Percentiles rank a stretch among this genome's conserved stretches.
phyloP scores from a whole-genome alignment of 2,329 filamentous ascomycete genomes.

The Nigrograna mackinnonii region DNA sequence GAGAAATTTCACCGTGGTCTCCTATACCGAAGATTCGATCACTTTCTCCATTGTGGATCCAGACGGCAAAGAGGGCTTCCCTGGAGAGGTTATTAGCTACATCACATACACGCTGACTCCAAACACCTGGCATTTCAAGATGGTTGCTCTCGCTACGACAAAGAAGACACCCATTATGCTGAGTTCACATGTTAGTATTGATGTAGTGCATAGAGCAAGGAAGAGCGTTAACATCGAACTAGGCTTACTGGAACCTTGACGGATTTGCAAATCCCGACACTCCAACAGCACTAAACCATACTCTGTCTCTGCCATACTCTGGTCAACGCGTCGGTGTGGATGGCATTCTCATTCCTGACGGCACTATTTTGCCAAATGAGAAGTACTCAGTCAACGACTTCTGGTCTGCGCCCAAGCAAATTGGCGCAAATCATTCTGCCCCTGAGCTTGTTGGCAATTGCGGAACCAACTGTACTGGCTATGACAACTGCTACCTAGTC shows the following conservation, averaged over 20 bases:
- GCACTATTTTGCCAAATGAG: conserved; percentile 69
- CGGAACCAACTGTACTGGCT: conserved; percentile 80
- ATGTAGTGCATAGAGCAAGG: no score
- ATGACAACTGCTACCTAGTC: conserved; percentile 76
- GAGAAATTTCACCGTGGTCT: conserved; percentile 76
- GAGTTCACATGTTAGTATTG: conserved; percentile 63
- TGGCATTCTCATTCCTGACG: conserved; percentile 51
- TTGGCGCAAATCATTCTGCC: conserved; percentile 70
- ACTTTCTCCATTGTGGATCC: conserved; percentile 76
- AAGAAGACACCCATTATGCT: conserved; percentile 85
- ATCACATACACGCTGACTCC: conserved; percentile 73
- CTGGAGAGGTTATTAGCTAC: conserved; percentile 74
- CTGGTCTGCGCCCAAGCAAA: conserved; percentile 79
- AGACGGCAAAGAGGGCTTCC: conserved; percentile 76
- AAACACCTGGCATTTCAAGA: conserved; percentile 72
- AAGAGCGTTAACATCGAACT: no score
- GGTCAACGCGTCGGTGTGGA: conserved; percentile 71
- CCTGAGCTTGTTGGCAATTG: conserved; percentile 73
- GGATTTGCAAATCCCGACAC: conserved; percentile 76
- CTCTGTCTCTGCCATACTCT: conserved; percentile 72
- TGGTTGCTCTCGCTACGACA: conserved; percentile 70
- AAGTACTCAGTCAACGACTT: conserved; percentile 75
- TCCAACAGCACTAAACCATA: conserved; percentile 68
- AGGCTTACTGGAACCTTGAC: conserved; percentile 84
- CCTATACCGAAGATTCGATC: conserved; percentile 68